These are phyloP conservation scores for Candida peoriensis DNA, from an alignment of 805 yeast genomes.

Conservation along the genomic window DNA sequence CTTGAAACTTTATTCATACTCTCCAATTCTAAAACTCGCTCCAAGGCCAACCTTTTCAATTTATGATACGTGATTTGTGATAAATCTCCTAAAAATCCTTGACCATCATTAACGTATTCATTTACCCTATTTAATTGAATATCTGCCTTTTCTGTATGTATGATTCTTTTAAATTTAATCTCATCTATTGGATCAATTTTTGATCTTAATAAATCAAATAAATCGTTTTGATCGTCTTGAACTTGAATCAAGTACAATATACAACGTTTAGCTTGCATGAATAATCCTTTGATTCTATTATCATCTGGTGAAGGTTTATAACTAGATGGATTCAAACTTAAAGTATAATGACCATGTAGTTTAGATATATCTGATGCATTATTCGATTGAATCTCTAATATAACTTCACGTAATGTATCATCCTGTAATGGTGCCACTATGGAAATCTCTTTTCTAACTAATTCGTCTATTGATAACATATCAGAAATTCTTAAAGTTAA, in stretches of 20 bases:
- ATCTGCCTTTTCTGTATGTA: conserved; percentile 40
- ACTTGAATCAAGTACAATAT: conserved; percentile 78
- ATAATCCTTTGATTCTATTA: conserved; percentile 50
- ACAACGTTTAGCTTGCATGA: conserved; percentile 77
- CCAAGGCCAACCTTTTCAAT: conserved; percentile 70
- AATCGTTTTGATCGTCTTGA: conserved; percentile 59
- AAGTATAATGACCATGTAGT: conserved; percentile 47
- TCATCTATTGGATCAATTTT: conserved; percentile 72
- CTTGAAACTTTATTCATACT: conserved; percentile 58
- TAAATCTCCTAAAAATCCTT: conserved; percentile 47
- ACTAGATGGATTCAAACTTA: conserved; percentile 55
- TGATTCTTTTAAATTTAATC: conserved; percentile 48
- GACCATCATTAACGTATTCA: conserved; percentile 36
- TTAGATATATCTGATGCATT: conserved; percentile 43
- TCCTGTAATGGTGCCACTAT: conserved; percentile 42
- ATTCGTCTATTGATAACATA: conserved; percentile 40
- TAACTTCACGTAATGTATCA: conserved; percentile 46
- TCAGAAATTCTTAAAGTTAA: conserved; percentile 41
- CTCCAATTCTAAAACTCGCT: conserved; percentile 73
- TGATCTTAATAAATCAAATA: conserved; percentile 63
- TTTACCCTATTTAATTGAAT: conserved; percentile 32
- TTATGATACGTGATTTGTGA: conserved; percentile 56
- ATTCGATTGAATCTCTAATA: conserved; percentile 37
- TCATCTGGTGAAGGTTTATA: conserved; percentile 43
- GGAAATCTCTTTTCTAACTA: conserved; percentile 38